Evolutionary conservation across 176 grass and related monocot species (phyloP), one percentile per base, ranked within the genome.

Genomic region (Juncus effusus): DNA sequence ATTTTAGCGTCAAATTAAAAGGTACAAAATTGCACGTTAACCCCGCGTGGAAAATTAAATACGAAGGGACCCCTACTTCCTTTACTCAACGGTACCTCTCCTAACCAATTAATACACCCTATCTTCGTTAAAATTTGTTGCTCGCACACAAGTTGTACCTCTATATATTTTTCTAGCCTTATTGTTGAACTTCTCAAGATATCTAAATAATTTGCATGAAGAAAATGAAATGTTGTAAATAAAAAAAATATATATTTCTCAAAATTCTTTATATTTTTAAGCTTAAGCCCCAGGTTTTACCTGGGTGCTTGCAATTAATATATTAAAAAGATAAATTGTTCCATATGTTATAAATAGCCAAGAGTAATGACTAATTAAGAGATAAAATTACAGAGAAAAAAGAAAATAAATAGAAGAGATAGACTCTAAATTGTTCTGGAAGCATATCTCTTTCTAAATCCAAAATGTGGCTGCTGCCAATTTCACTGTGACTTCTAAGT

Each of bases 31-130:
- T 59, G 52, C 37, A 57, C 52, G 13, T 56, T 58, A 44, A 42
- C 0, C 16, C 67, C 38, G 54, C 53, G 67, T 71, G 53, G 37
- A 71, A 71, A 71, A 55, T 71, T 13, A 71, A 71, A 54, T 71
- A 41, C 52, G 56, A 0, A 44, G 3, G 35, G 28, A 14, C 52
- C 53, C 54, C 54, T 51, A 52, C 7, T 38, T 1, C 10, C 7
- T 10, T 16, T 70, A 16, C 14, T 59, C 38, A 69, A 69, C 65
- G 35, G 65, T 71, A 2, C 10, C 8, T 13, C 19, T 71, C 38
- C 67, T 55, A 71, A 59, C 54, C 52, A 59, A 71, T 71, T 58
- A 35, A 58, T 38, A 69, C 64, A 67, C 44, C 28, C 16, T 50
- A 36, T 50, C 3, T 7, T 37, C 14, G 2, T 47, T 47, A 36